Conservation (phyloP, 139 green algal species). For the Chlorella sorokiniana region DNA sequence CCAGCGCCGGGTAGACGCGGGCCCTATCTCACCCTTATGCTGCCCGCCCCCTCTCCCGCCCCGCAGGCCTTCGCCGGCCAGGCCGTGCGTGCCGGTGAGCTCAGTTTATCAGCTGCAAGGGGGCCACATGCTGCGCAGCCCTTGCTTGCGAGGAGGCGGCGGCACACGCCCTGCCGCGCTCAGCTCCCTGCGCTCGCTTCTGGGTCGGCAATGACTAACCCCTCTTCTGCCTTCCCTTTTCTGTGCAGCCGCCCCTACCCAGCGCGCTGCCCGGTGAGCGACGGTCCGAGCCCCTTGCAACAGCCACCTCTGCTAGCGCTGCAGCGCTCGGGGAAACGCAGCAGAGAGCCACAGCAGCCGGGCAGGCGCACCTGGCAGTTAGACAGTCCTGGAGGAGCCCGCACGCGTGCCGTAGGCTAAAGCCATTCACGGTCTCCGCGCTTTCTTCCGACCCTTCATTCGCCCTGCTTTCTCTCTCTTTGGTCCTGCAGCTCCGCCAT, state of each 20-base stretch:
- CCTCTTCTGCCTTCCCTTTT: neutral
- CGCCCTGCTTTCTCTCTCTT: neutral
- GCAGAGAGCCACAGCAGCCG: neutral
- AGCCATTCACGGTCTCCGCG: neutral
- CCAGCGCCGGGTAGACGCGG: too few species aligned
- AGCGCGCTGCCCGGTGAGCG: constrained; percentile 20
- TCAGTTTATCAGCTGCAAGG: neutral
- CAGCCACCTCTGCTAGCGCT: neutral
- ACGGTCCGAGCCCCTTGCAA: neutral
- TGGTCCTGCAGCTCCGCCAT: constrained; percentile 53
- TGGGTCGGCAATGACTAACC: neutral
- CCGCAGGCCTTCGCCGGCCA: constrained; percentile 27
- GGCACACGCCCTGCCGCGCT: neutral
- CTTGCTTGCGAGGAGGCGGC: too few species aligned
- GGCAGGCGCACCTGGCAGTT: too few species aligned
- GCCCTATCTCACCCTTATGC: neutral
- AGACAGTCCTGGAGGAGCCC: too few species aligned
- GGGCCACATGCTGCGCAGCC: neutral
- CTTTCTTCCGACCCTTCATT: neutral
- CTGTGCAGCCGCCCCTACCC: constrained; percentile 17
- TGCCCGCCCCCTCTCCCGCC: neutral
- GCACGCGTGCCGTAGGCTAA: too few species aligned
- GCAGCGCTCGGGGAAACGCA: too few species aligned
- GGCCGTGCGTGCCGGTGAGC: constrained; percentile 32
- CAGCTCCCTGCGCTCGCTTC: neutral